Evolutionary conservation across 495 filamentous ascomycete species (phyloP), one percentile per base, ranked within the genome.

Genomic region (Stereocaulon alpinum): DNA sequence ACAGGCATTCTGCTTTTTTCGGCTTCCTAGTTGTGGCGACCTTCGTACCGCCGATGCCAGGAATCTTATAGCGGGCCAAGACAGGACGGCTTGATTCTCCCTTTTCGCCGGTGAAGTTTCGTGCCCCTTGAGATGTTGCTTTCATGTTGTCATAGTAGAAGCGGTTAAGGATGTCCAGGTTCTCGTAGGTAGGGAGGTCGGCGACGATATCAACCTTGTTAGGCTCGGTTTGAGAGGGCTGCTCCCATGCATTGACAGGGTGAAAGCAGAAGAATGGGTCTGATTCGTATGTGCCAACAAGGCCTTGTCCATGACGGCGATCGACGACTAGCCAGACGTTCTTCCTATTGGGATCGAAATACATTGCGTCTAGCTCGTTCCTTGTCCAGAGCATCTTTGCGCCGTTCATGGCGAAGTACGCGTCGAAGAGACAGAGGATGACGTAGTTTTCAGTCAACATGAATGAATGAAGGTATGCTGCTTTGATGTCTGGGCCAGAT

Each of bases 241-340:
- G 81, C 61, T 89, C 82, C 70, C 82, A 91, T 0, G 86, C 79
- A 63, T 91, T 91, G 64, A 88, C 73, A 6, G 82, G 79, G 71
- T 92, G 86, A 70, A 91, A 91, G 69, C 77, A 81, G 73, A 89
- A 92, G 57, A 85, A 83, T 0, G 83, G 76, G 0, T 74, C 72
- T 27, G 74, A 81, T 32, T 84, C 77, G 65, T 80, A 86, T 18
- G 69, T 76, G 6, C 74, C 81, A 1, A 87, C 74, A 0, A 88
- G 70, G 4, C 85, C 83, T n/a, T 71, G 65, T 9, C 70, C 73
- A 17, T 55, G 45, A 3, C 63, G 57, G 51, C 81, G 77, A 63
- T 91, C 86, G 43, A 91, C 68, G 4, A 91, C 75, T 59, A 85
- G 83, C 87, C 88, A 92, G 17, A 61, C 77, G 24, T 80, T 80